Conservation (phyloP, 129 eudicot genomes). For the Lonicera japonica region DNA sequence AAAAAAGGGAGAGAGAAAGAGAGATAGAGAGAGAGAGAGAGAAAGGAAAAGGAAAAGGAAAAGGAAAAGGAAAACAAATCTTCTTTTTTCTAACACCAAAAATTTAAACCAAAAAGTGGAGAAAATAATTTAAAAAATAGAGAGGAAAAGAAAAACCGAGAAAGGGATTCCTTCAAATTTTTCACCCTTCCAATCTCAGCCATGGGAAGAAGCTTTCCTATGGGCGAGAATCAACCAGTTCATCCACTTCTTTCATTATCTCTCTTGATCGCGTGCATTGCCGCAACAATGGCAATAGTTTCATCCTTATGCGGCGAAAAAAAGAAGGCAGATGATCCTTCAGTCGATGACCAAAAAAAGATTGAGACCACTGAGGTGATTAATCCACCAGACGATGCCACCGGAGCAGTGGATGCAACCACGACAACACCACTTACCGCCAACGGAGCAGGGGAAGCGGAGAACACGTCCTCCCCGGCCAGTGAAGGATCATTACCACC, state of each 20-base stretch:
- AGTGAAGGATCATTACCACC: conserved; percentile 18
- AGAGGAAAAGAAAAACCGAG: no score
- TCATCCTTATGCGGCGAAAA: conserved; percentile 54
- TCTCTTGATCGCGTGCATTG: conserved; percentile 35
- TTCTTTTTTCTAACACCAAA: not conserved
- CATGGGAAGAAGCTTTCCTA: conserved; percentile 59
- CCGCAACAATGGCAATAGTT: conserved; percentile 37
- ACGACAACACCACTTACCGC: not conserved
- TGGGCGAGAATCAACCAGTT: conserved; percentile 19
- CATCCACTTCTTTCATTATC: conserved; percentile 28
- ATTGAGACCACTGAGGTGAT: not conserved
- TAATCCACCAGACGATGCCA: not conserved
- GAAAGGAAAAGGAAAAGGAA: not conserved
- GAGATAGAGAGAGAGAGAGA: not conserved
- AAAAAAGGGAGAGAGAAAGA: not conserved
- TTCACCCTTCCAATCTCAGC: conserved; percentile 8
- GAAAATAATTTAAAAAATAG: no score
- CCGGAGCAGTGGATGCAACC: not conserved
- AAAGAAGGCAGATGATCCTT: conserved; percentile 19
- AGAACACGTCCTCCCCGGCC: conserved; percentile 6
- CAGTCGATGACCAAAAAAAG: not conserved
- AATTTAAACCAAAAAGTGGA: not conserved
- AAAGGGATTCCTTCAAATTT: not conserved
- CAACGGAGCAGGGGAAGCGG: conserved; percentile 1
- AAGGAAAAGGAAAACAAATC: not conserved